Percentiles rank a stretch among this genome's conserved stretches.
Conservation (phyloP, 257 asterid genomes). For the Ilex aquifolium region DNA sequence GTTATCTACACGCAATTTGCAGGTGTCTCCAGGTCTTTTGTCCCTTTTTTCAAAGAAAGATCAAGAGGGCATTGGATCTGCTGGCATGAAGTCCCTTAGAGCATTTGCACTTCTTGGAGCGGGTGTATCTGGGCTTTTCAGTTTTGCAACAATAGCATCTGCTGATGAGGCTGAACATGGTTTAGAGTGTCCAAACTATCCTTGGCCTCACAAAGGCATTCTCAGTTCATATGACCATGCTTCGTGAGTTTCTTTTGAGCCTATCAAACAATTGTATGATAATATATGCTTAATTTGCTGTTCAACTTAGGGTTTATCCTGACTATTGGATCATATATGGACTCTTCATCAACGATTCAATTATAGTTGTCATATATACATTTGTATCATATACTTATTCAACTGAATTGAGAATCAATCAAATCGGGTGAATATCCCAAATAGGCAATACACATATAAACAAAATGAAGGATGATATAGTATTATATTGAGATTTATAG, state of each 20-base stretch:
- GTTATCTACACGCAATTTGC: constrained; percentile 1
- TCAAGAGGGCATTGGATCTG: constrained; percentile 28
- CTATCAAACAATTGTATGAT: background rate
- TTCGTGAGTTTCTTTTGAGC: constrained; percentile 41
- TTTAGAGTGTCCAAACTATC: constrained; percentile 49
- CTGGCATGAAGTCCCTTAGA: constrained; percentile 32
- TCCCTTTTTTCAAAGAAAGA: constrained; percentile 26
- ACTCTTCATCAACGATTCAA: no score
- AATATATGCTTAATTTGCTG: background rate
- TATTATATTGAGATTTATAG: no score
- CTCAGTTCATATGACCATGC: constrained; percentile 63
- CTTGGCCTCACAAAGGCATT: constrained; percentile 70
- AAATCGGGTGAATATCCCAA: no score
- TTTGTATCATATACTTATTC: background rate
- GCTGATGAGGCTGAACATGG: constrained; percentile 72
- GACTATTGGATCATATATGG: no score
- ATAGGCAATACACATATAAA: no score
- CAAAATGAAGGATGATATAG: no score
- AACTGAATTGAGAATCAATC: no score
- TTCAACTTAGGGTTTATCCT: background rate
- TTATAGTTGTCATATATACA: no score
- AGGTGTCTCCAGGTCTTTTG: constrained; percentile 22
- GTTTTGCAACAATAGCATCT: constrained; percentile 43
- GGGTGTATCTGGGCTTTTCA: constrained; percentile 49
- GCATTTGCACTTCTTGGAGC: constrained; percentile 45